Base-by-base conservation (phyloP, 106 monocot genomes). In the Ottelia alismoides region DNA sequence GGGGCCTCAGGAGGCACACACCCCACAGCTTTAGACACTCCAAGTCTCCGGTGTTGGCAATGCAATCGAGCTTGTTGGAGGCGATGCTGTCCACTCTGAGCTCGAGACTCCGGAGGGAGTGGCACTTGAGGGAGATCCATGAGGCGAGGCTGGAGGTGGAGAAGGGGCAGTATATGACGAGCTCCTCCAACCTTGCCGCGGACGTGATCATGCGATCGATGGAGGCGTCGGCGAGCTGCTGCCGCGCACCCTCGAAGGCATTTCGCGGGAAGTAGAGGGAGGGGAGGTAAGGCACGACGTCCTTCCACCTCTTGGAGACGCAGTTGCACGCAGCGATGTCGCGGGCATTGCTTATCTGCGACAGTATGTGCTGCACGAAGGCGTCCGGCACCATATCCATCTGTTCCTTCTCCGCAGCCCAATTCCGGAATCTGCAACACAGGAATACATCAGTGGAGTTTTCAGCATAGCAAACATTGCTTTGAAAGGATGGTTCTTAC, bases 61-160 rank as follows among this genome's bases (percentile, higher is more conserved):
- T 82, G 55, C 70, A 77, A 46, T 79, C 78, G 2, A 98, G 56
- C 49, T 53, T 49, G 25, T 22, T 61, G n/a, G n/a, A n/a, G n/a
- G n/a, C n/a, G n/a, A n/a, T n/a, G n/a, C n/a, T n/a, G 58, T 98
- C 96, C 73, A 85, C 72, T 1, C 90, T 76, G 28, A 99, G 98
- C 72, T 99, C 98, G 7, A 99, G 77, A 0, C 53, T 9, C 6
- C 79, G 68, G 43, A 99, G 77, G 9, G 79, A 70, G 6, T 25
- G 23, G 27, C 69, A 49, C 4, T 67, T 68, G 49, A 64, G 71
- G 27, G 66, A 31, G 29, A 99, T 56, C 72, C 79, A 82, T 17
- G 72, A 72, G 18, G 64, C 54, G 7, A 99, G 82, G 21, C 56
- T 51, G 0, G 83, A 0, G 17, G 70, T 45, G 1, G 81, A 75